Conservation (phyloP, 2,329 filamentous ascomycete species). For the Cladosporium austrohemisphaericum region DNA sequence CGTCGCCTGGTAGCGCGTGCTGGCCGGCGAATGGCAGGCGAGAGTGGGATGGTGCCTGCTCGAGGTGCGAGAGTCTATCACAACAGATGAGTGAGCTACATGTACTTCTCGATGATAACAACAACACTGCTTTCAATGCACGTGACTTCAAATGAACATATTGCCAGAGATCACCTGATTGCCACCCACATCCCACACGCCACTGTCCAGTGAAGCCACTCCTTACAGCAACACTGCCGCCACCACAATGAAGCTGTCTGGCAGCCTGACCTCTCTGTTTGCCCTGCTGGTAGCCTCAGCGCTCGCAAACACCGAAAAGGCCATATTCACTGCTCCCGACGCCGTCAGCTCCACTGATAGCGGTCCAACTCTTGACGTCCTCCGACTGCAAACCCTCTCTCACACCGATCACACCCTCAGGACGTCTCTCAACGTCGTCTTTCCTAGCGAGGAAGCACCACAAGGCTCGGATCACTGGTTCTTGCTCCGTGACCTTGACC, state of each 20-base stretch:
- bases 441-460: constrained; percentile 55
- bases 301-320: constrained; percentile 81
- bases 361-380: constrained; percentile 55
- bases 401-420: constrained; percentile 54
- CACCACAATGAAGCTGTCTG: constrained; percentile 26
- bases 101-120: no score
- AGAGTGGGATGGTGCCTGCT: background rate
- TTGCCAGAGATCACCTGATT: background rate
- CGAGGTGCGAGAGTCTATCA: no score
- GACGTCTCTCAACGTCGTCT: constrained; percentile 63
- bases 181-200: background rate
- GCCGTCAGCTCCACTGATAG: constrained; percentile 53
- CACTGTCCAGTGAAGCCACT: background rate
- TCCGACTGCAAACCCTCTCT: constrained; percentile 64
- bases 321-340: constrained; percentile 74
- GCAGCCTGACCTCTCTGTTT: constrained; percentile 22
- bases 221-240: constrained; percentile 4
- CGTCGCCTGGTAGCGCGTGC: background rate
- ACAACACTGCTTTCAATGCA: no score
- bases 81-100: no score
- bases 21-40: background rate
- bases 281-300: constrained; percentile 25
- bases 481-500: constrained; percentile 65
- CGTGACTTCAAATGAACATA: no score
- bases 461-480: constrained; percentile 71